Conservation (phyloP, 495 filamentous ascomycete genomes). For the Penicillium longicatenatum region DNA sequence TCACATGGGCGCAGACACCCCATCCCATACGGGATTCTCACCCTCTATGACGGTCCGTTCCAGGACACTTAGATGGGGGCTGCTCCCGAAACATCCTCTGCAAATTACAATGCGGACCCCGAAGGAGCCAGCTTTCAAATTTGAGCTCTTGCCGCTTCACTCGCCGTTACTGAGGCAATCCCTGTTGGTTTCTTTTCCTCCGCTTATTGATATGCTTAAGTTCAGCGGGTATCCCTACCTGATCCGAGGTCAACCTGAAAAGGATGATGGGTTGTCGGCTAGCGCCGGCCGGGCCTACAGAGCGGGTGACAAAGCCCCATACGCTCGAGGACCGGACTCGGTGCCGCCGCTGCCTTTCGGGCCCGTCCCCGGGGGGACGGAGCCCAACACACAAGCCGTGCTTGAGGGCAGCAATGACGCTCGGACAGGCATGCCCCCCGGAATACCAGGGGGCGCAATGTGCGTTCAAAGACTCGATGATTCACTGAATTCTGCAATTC, state of each 20-base stretch:
- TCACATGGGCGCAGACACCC: conserved; percentile 52
- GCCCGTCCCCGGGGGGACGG: conserved; percentile 33
- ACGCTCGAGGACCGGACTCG: conserved; percentile 42
- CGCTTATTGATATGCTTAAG: conserved; percentile 72
- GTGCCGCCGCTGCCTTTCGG: conserved; percentile 49
- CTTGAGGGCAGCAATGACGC: conserved; percentile 61
- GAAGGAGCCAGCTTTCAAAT: conserved; percentile 65
- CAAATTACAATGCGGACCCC: conserved; percentile 66
- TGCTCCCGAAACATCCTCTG: conserved; percentile 62
- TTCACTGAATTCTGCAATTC: conserved; percentile 73
- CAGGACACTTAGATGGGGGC: conserved; percentile 59
- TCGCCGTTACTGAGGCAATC: conserved; percentile 71
- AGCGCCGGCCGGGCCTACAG: conserved; percentile 20
- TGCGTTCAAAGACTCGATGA: conserved; percentile 75
- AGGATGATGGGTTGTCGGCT: conserved; percentile 15
- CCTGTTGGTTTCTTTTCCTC: conserved; percentile 69
- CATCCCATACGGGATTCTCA: conserved; percentile 61
- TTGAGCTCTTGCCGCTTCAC: conserved; percentile 72
- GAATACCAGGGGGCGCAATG: conserved; percentile 67
- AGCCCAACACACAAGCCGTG: conserved; percentile 50
- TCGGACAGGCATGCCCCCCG: conserved; percentile 66
- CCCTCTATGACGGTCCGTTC: conserved; percentile 62
- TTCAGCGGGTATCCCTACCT: conserved; percentile 64
- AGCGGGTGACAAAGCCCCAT: conserved; percentile 41
- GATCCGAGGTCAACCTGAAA: conserved; percentile 62